A percentile compares a stretch with the other conserved stretches of the same genome.
phyloP scores from a whole-genome alignment of 495 filamentous ascomycete species.

The Stereocaulon alpinum region DNA sequence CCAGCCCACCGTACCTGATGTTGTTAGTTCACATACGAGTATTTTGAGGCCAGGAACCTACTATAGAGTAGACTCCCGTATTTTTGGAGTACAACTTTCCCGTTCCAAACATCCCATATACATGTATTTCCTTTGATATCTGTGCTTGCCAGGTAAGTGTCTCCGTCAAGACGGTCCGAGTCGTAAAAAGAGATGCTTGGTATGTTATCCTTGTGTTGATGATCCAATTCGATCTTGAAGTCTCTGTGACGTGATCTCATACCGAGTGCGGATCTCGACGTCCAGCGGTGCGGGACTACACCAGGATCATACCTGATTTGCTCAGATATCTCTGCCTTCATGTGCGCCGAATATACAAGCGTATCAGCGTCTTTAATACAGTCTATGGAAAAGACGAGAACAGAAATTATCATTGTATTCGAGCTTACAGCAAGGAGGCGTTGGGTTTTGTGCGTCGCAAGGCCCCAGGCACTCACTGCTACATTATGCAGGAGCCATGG shows the following conservation, averaged over 20 bases:
- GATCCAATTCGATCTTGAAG: conserved; percentile 33
- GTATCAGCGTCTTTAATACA: background rate
- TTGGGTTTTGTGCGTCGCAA: conserved; percentile 71
- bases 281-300: no score
- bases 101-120: conserved; percentile 56
- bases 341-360: background rate
- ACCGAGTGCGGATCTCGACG: no score
- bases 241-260: conserved; percentile 24
- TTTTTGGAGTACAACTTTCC: background rate
- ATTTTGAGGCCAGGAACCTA: no score
- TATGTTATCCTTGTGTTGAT: conserved; percentile 54
- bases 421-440: conserved; percentile 72
- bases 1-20: conserved; percentile 33
- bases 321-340: background rate
- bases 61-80: no score
- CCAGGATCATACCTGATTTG: no score
- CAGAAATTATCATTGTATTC: conserved; percentile 55
- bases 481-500: conserved; percentile 71
- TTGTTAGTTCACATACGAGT: background rate
- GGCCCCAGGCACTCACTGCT: conserved; percentile 71
- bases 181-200: conserved; percentile 67
- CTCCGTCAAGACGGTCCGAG: conserved; percentile 47
- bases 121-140: conserved; percentile 59
- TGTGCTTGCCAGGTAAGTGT: conserved; percentile 60
- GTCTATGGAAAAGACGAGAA: conserved; percentile 62